These are phyloP conservation scores for Podospora sp. DNA, from an alignment of 495 filamentous ascomycete species.

Conservation along the genomic window DNA sequence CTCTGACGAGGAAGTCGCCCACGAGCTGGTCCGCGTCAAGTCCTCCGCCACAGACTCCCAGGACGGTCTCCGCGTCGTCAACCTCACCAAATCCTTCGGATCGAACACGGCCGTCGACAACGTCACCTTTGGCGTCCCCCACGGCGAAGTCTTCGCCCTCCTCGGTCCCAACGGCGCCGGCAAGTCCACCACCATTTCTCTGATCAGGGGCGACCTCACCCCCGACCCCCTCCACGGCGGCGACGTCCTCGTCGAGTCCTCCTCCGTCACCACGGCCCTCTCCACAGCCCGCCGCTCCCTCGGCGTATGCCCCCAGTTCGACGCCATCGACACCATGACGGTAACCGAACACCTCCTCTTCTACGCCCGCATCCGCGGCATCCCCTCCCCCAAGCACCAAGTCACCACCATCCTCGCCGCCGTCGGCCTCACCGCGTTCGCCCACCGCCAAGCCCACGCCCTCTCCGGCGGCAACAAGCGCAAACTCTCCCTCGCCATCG, in stretches of 20 bases:
- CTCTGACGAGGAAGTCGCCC: slow-evolving; percentile 50
- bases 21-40: slow-evolving; percentile 49
- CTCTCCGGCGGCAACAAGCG: slow-evolving; percentile 75
- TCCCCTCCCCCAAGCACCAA: slow-evolving; percentile 64
- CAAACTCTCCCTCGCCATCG: slow-evolving; percentile 71
- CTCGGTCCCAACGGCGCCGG: slow-evolving; percentile 89
- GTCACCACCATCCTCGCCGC: slow-evolving; percentile 60
- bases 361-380: slow-evolving; percentile 72
- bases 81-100: slow-evolving; percentile 76
- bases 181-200: slow-evolving; percentile 80
- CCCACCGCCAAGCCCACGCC: slow-evolving; percentile 62
- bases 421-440: slow-evolving; percentile 62
- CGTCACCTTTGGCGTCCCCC: slow-evolving; percentile 75
- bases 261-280: slow-evolving; percentile 65
- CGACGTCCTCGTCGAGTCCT: slow-evolving; percentile 75
- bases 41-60: slow-evolving; percentile 41
- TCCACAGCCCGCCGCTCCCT: slow-evolving; percentile 68
- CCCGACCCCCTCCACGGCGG: slow-evolving; percentile 59
- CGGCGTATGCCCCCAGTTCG: slow-evolving; percentile 79
- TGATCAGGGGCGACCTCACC: slow-evolving; percentile 81
- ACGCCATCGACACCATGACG: slow-evolving; percentile 70
- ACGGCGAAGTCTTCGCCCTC: slow-evolving; percentile 79
- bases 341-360: slow-evolving; percentile 71
- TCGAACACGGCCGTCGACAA: slow-evolving; percentile 74
- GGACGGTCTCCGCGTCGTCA: slow-evolving; percentile 73